phyloP scores from a whole-genome alignment of 2,329 filamentous ascomycete species.

The Diplodia mutila region DNA sequence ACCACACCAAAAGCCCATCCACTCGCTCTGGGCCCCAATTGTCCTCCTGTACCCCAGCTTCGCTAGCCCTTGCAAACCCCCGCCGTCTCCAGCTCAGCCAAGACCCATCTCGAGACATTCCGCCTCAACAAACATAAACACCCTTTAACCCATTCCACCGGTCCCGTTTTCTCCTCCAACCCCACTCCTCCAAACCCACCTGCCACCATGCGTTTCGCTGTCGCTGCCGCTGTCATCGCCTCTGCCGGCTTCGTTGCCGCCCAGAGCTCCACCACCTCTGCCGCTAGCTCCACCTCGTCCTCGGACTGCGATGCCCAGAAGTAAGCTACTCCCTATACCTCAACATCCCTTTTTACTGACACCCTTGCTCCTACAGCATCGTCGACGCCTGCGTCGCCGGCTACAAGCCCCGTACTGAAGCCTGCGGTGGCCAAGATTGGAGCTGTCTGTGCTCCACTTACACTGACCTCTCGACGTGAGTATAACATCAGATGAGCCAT shows the following conservation, averaged over 20 bases:
- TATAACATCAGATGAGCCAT: not conserved
- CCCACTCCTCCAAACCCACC: not conserved
- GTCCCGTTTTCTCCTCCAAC: not conserved
- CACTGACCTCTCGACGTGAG: conserved; percentile 56
- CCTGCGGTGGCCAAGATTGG: conserved; percentile 55
- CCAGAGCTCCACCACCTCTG: conserved; percentile 19
- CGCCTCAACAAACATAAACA: not conserved
- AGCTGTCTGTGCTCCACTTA: conserved; percentile 63
- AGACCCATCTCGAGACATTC: not conserved
- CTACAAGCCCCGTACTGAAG: conserved; percentile 47
- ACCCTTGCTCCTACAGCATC: conserved; percentile 45
- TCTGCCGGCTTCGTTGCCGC: conserved; percentile 27
- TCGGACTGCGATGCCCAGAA: conserved; percentile 42
- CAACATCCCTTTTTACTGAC: not conserved
- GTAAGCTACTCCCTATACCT: conserved; percentile 34
- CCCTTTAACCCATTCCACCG: not conserved
- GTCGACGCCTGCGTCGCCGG: conserved; percentile 53
- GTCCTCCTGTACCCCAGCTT: not conserved
- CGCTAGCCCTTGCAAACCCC: not conserved
- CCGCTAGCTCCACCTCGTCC: not conserved
- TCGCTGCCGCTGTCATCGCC: conserved; percentile 22
- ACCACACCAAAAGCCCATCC: conserved; percentile 4
- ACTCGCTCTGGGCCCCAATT: conserved; percentile 20
- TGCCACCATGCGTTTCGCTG: conserved; percentile 22
- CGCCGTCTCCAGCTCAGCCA: no score